phyloP scores from a whole-genome alignment of 2,329 filamentous ascomycete genomes.

The Penicillium sp. region DNA sequence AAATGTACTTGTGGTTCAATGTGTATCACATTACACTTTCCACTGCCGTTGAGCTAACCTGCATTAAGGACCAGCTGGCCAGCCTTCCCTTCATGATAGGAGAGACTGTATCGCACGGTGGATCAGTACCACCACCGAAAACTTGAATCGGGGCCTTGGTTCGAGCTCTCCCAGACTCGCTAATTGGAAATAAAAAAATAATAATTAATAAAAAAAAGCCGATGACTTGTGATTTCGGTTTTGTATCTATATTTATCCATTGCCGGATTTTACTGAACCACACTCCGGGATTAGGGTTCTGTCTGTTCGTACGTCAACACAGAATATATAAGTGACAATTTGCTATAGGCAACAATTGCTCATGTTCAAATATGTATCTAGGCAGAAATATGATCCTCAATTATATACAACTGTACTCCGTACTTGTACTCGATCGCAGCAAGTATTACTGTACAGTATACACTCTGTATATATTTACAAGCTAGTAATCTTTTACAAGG shows the following conservation, averaged over 20 bases:
- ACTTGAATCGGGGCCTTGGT: conserved; percentile 1
- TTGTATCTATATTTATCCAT: conserved; percentile 2
- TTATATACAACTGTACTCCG: background rate
- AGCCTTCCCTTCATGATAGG: background rate
- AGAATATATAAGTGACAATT: no score
- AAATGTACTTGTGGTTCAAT: conserved; percentile 9
- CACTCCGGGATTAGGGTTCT: no score
- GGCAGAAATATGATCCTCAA: background rate
- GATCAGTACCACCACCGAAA: conserved; percentile 4
- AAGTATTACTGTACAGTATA: conserved; percentile 10
- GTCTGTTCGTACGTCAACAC: no score
- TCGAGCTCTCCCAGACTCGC: background rate
- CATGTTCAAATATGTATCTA: background rate
- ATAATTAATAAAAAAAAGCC: no score
- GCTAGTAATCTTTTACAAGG: conserved; percentile 1
- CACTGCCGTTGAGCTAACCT: conserved; percentile 19
- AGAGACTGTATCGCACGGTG: conserved; percentile 5
- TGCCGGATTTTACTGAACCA: background rate
- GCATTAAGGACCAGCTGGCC: background rate
- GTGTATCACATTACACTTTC: conserved; percentile 16
- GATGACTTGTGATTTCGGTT: no score
- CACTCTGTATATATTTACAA: background rate
- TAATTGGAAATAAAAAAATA: background rate
- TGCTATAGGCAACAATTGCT: background rate
- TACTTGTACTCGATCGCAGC: background rate